Conservation (phyloP, 768 basidiomycete species). For the Hydnum rufescens region DNA sequence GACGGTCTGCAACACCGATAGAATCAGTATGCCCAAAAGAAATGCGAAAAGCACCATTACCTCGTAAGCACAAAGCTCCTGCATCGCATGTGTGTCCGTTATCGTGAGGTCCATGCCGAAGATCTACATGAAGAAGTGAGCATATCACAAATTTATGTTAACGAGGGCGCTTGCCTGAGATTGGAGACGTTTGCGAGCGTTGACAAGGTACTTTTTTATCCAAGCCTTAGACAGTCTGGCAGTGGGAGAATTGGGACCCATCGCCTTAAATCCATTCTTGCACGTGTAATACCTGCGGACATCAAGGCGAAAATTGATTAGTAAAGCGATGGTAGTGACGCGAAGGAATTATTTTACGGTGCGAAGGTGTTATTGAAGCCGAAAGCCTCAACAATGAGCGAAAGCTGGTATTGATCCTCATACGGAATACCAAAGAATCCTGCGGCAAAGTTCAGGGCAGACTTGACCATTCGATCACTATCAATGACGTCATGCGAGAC, state of each 20-base stretch:
- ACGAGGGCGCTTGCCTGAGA: too few species aligned
- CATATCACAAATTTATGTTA: too few species aligned
- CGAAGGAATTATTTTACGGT: conserved; percentile 67
- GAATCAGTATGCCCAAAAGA: neutral
- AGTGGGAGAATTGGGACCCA: conserved; percentile 58
- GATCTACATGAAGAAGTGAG: too few species aligned
- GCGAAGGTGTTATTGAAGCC: conserved; percentile 66
- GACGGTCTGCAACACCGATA: conserved; percentile 41
- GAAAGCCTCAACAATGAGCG: conserved; percentile 19
- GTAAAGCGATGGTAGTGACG: conserved; percentile 21
- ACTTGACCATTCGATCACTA: conserved; percentile 41
- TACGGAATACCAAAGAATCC: conserved; percentile 21
- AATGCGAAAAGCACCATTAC: conserved; percentile 23
- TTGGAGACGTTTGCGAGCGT: too few species aligned
- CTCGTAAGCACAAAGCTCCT: conserved; percentile 57
- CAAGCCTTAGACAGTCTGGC: too few species aligned
- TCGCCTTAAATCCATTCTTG: conserved; percentile 24
- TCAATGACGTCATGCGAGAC: too few species aligned
- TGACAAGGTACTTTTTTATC: too few species aligned
- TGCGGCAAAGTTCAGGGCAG: conserved; percentile 23
- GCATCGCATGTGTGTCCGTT: conserved; percentile 36
- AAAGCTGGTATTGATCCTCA: conserved; percentile 16
- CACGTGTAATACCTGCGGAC: conserved; percentile 46
- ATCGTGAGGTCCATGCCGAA: conserved; percentile 42
- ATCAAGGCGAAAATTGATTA: neutral